Conservation (phyloP, 257 asterid species). For the Salvia rosmarinus region DNA sequence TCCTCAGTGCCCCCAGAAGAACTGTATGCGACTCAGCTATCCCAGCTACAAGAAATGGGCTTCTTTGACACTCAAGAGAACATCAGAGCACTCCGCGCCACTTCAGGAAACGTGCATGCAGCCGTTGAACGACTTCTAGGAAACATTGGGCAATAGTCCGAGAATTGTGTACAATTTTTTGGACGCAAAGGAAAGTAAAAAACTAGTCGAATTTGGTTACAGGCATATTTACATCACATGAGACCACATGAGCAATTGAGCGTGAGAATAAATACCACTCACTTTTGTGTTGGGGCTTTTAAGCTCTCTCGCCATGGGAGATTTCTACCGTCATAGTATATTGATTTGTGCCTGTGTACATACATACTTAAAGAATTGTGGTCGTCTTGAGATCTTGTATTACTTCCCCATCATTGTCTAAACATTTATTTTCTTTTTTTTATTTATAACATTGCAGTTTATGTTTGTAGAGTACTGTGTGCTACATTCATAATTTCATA, state of each 20-base stretch:
- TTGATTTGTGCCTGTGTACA: conserved; percentile 38
- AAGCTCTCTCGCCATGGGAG: conserved; percentile 25
- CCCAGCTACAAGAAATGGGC: conserved; percentile 69
- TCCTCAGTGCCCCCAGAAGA: conserved; percentile 57
- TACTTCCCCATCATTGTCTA: conserved; percentile 10
- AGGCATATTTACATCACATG: conserved; percentile 35
- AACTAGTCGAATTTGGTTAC: conserved; percentile 38
- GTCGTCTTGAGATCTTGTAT: conserved; percentile 31
- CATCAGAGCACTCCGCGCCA: conserved; percentile 59
- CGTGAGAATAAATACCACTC: conserved; percentile 41
- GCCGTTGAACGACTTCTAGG: conserved; percentile 67
- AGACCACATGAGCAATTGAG: conserved; percentile 36
- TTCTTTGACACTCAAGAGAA: conserved; percentile 58
- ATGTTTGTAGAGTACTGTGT: background rate
- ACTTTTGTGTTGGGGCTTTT: conserved; percentile 29
- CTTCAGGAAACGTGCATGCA: conserved; percentile 61
- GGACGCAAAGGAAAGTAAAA: conserved; percentile 30
- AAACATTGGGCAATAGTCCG: conserved; percentile 45
- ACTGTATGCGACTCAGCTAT: conserved; percentile 57
- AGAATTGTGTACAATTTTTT: conserved; percentile 12
- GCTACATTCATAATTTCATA: background rate
- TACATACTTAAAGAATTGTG: conserved; percentile 25
- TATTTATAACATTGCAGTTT: background rate
- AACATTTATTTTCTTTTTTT: conserved; percentile 18
- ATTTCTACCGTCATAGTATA: conserved; percentile 12